Percentiles rank a stretch among this genome's conserved stretches.
phyloP scores from a whole-genome alignment of 169 alveolate genomes.

The Eimeria necatrix region DNA sequence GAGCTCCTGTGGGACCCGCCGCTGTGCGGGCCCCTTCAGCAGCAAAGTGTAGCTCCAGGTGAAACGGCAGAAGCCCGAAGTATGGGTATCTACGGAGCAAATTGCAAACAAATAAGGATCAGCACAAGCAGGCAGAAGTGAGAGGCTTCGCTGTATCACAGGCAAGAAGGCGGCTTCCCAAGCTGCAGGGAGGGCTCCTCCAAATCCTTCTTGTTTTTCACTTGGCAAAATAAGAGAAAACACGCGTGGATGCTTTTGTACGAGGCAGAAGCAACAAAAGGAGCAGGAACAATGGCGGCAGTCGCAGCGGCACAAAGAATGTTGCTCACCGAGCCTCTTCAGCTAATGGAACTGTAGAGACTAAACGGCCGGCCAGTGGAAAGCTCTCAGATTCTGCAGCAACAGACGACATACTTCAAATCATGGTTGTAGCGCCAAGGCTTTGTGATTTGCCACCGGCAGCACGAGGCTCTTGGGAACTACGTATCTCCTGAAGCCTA shows the following conservation, averaged over 20 bases:
- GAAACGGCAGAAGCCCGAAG: constrained; percentile 63
- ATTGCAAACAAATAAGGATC: not conserved
- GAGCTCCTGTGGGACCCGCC: not conserved
- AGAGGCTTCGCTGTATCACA: no score
- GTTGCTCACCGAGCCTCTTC: constrained; percentile 57
- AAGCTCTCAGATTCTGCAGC: constrained; percentile 38
- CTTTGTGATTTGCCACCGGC: not conserved
- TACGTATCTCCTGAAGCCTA: not conserved
- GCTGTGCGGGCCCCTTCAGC: constrained; percentile 14
- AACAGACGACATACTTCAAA: not conserved
- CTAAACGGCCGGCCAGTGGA: constrained; percentile 42
- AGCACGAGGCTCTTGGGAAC: not conserved
- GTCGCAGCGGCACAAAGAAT: not conserved
- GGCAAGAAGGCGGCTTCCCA: no score
- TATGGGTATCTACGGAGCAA: constrained; percentile 29
- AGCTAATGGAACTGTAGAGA: constrained; percentile 58
- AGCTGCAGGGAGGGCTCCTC: no score
- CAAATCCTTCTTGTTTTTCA: no score
- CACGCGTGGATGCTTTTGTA: no score
- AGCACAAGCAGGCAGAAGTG: no score
- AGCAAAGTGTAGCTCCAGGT: constrained; percentile 56
- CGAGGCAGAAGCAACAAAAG: not conserved
- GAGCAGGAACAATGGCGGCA: not conserved
- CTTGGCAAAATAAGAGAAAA: no score
- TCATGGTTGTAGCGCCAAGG: not conserved